Percentiles rank a stretch among this genome's conserved stretches.
Conservation (phyloP, 2,329 filamentous ascomycete species). For the Fusarium algeriense region DNA sequence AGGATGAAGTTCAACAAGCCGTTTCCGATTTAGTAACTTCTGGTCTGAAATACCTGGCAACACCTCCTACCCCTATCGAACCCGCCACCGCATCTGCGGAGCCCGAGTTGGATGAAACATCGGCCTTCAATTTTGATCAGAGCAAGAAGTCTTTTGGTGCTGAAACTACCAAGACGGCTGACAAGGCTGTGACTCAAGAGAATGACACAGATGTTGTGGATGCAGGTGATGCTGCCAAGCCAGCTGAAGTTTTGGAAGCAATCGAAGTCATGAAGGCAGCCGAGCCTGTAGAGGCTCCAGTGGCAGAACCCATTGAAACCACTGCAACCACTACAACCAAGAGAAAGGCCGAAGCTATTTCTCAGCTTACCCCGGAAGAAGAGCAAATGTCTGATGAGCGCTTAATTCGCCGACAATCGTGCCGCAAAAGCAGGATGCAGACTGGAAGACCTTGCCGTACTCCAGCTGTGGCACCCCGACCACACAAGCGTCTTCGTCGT, state of each 20-base stretch:
- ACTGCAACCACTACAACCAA: not conserved
- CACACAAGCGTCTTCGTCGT: slow-evolving; percentile 51
- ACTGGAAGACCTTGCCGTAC: not conserved
- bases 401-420: not conserved
- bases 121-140: slow-evolving; percentile 49
- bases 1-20: not conserved
- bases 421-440: not conserved
- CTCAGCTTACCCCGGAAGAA: slow-evolving; percentile 34
- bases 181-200: slow-evolving; percentile 2
- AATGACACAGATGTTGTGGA: slow-evolving; percentile 2
- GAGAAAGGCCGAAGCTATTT: slow-evolving; percentile 49
- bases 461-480: slow-evolving; percentile 13
- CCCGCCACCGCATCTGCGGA: not conserved
- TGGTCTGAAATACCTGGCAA: slow-evolving; percentile 51
- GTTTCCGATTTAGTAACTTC: slow-evolving; percentile 45
- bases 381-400: not conserved
- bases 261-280: not conserved
- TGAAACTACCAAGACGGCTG: not conserved
- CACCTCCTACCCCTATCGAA: slow-evolving; percentile 19
- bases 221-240: not conserved
- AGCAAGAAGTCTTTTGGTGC: slow-evolving; percentile 42
- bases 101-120: slow-evolving; percentile 46
- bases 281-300: not conserved
- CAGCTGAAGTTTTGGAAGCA: not conserved
- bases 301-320: not conserved